Evolutionary conservation across 2,329 filamentous ascomycete genomes (phyloP), one percentile per base, ranked within the genome.

Genomic region (Cercospora sojina): DNA sequence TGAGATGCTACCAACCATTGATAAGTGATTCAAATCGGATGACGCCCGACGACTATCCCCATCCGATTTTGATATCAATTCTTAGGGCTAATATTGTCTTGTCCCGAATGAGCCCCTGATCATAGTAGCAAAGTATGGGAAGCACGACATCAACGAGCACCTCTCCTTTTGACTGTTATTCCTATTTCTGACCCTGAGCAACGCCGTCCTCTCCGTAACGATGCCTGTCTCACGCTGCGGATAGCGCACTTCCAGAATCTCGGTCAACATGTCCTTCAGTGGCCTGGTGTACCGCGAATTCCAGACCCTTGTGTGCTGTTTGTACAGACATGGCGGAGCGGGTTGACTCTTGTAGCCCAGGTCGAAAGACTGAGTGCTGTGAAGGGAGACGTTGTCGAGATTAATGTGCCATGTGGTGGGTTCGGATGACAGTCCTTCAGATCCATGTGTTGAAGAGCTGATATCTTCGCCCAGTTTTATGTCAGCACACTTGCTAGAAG

Each of bases 241-340:
- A 58, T 69, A 72, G 25, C 69, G 61, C 64, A 69, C 67, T 31
- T 73, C 70, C 35, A 74, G 29, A 10, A 74, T 57, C 53, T 75
- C 71, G 23, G 58, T 56, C 62, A 73, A 29, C 32, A 74, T 43
- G 16, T 73, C 71, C 31, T 31, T 55, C 16, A 64, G 68, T 20
- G 73, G 69, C 25, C 71, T 64, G 12, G 72, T 74, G 60, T 74
- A 70, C 20, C 63, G 57, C 16, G 72, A 72, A 13, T 59, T 65
- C 49, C 69, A 71, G 55, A 62, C 66, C 27, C 73, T 12, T 25
- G 71, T 53, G 58, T 74, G 63, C 51, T 32, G 51, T 47, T 66
- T 64, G 63, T 62, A 66, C 31, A 72, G 61, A 23, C 62, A n/a
- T 20, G 64, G 31, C 25, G 32, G 63, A 12, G 67, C 71, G 10